Percentiles rank a stretch among this genome's conserved stretches.
These are phyloP conservation scores for Geotrichum cucujoidarum DNA, from an alignment of 1,139 yeast genomes.

Conservation along the genomic window DNA sequence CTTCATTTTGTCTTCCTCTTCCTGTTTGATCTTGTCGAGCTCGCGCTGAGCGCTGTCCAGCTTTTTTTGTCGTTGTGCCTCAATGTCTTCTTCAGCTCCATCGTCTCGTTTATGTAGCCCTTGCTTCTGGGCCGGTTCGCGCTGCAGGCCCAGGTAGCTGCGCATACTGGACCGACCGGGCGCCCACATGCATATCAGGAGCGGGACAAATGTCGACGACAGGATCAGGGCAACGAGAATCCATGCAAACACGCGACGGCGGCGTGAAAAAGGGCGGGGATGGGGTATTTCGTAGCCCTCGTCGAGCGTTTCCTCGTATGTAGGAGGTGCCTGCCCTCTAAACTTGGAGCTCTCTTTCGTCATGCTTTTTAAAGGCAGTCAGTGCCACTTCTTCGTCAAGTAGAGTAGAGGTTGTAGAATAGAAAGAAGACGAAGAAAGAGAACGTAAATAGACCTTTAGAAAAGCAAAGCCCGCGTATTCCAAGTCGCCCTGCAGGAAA, in stretches of 20 bases:
- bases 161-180: not conserved
- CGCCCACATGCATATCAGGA: not conserved
- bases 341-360: no score
- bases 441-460: no score
- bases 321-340: no score
- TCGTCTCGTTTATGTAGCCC: not conserved
- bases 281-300: no score
- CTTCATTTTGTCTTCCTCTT: slow-evolving; percentile 14
- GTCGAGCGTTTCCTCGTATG: no score
- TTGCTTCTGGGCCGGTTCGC: no score
- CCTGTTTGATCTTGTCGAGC: slow-evolving; percentile 11
- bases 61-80: not conserved
- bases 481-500: no score
- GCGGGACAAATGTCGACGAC: not conserved
- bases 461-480: no score
- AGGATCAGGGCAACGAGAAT: not conserved
- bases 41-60: slow-evolving; percentile 17
- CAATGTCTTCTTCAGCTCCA: not conserved
- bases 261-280: no score
- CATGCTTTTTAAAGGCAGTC: no score
- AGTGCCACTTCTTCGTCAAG: no score
- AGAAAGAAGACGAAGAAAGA: not conserved
- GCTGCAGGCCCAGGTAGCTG: not conserved
- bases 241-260: not conserved
- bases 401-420: not conserved